Conservation (phyloP, 2,329 filamentous ascomycete species). For the Neobulgaria alba region DNA sequence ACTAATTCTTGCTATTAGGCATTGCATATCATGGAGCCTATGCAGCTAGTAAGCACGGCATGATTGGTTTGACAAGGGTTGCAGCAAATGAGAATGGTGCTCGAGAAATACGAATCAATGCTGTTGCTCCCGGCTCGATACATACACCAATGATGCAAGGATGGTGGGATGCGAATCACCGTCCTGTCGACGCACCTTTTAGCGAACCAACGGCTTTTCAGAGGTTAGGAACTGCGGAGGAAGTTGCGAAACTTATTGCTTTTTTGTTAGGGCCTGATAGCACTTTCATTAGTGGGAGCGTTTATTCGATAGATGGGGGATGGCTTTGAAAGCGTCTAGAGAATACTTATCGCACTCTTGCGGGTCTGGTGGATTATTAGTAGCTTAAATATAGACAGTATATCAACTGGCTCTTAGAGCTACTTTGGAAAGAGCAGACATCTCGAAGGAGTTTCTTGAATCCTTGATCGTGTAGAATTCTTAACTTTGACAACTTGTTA, state of each 20-base stretch:
- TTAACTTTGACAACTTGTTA: too few species aligned
- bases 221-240: slow-evolving; percentile 40
- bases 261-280: slow-evolving; percentile 49
- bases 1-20: slow-evolving; percentile 5
- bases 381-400: too few species aligned
- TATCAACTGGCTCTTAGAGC: too few species aligned
- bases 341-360: too few species aligned
- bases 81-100: slow-evolving; percentile 26
- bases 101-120: slow-evolving; percentile 19
- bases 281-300: slow-evolving; percentile 48
- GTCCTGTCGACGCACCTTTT: slow-evolving; percentile 17
- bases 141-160: slow-evolving; percentile 42
- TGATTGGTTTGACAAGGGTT: slow-evolving; percentile 29
- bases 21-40: not conserved
- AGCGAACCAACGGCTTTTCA: slow-evolving; percentile 32
- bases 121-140: slow-evolving; percentile 28
- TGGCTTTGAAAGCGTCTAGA: too few species aligned
- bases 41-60: slow-evolving; percentile 21
- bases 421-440: too few species aligned
- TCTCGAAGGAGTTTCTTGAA: too few species aligned
- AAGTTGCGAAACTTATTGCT: slow-evolving; percentile 46
- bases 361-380: too few species aligned
- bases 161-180: slow-evolving; percentile 15
- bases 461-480: too few species aligned
- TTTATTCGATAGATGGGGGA: slow-evolving; percentile 42